Evolutionary conservation across 2,329 filamentous ascomycete species (phyloP), one percentile per base, ranked within the genome.

Genomic region (Fusarium oxysporum): DNA sequence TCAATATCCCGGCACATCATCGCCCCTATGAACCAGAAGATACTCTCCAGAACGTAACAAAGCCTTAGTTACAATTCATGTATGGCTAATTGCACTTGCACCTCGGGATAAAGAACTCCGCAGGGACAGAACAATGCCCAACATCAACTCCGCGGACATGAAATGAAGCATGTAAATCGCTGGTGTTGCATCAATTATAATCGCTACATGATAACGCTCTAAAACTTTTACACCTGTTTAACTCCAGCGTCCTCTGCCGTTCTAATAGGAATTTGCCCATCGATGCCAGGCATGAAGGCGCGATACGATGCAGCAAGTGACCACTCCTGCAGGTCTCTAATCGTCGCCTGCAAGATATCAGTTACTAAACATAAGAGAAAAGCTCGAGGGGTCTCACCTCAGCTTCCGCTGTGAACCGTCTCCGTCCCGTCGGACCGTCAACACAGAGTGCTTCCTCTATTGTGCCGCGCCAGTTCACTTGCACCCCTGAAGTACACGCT

Each of bases 201-300:
- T 37, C 12, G 9, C 5, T 14, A 53, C 9, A 33, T 28, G 21
- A 21, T 13, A 6, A 10, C 4, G 17, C 37, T n/a, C 5, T 1
- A 3, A 3, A 8, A 14, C 6, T 4, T 7, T 7, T 25, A 23
- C 17, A 2, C 9, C 55, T 12, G 33, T 30, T 19, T 11, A 8
- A 28, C 21, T 5, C 23, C 35, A 11, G 44, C 25, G 16, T 68
- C 48, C 17, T 43, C 57, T 4, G 43, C 54, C 1, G 57, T 67
- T 28, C 57, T 41, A 5, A 67, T 71, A n/a, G 64, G 59, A 11
- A 73, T 73, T 17, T 68, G 57, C 2, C 70, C 70, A 35, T 73
- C 66, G 3, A 68, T 67, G 1, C 65, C 70, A 6, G 62, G 44
- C 61, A 73, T 66, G 4, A 70, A 63, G 6, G 50, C 62, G 0